phyloP scores from a whole-genome alignment of 495 filamentous ascomycete species.

The Xylaria grammica region DNA sequence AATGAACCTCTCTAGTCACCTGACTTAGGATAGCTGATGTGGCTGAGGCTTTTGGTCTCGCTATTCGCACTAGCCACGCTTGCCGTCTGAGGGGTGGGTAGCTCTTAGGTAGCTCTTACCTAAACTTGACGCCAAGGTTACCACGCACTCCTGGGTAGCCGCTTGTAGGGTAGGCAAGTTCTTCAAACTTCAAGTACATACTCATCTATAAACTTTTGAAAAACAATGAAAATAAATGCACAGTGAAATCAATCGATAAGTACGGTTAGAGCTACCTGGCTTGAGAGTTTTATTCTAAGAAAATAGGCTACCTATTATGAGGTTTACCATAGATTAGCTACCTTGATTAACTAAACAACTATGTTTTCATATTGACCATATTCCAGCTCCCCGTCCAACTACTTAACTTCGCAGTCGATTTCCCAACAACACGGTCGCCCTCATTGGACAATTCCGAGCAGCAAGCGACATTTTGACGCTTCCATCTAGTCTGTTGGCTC shows the following conservation, averaged over 20 bases:
- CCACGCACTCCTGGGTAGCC: slow-evolving; percentile 3
- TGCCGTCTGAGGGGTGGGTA: no score
- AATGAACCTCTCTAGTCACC: no score
- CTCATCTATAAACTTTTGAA: no score
- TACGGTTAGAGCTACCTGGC: no score
- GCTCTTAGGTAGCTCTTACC: no score
- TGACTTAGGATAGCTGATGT: no score
- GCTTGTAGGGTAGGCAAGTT: not conserved
- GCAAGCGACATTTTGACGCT: not conserved
- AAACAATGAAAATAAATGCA: no score
- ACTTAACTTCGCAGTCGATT: not conserved
- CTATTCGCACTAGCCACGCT: not conserved
- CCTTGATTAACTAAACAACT: not conserved
- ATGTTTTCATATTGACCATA: not conserved
- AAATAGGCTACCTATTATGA: no score
- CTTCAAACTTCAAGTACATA: no score
- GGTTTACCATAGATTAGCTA: no score
- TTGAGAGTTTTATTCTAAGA: no score
- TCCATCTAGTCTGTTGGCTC: not conserved
- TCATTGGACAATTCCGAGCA: not conserved
- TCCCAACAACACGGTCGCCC: not conserved
- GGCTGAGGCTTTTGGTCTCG: slow-evolving; percentile 13
- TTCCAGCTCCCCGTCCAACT: not conserved
- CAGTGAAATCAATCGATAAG: no score
- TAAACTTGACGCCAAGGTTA: not conserved